Conservation (phyloP, 768 basidiomycete species). For the Auricularia sp. region DNA sequence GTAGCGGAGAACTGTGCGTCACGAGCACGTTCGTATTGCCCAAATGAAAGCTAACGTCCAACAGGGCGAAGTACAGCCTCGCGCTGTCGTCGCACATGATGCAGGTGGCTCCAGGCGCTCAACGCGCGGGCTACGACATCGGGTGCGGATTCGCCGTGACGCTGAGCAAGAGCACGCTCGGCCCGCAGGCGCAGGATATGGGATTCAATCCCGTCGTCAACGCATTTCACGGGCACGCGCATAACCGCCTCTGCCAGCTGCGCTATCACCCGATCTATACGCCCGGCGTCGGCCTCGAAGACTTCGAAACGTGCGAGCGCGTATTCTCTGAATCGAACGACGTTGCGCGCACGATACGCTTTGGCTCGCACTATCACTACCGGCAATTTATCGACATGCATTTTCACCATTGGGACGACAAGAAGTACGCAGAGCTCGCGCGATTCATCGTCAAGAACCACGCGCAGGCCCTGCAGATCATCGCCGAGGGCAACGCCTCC, state of each 20-base stretch:
- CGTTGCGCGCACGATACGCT: conserved; percentile 7
- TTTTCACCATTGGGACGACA: conserved; percentile 16
- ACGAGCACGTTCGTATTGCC: neutral
- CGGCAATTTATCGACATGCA: conserved; percentile 9
- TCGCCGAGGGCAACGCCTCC: neutral
- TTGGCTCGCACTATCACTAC: conserved; percentile 14
- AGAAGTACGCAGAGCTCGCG: conserved; percentile 7
- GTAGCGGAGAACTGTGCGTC: conserved; percentile 1
- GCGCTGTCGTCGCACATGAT: conserved; percentile 9
- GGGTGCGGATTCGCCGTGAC: conserved; percentile 14
- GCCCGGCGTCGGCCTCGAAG: conserved; percentile 12
- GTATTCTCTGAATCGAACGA: conserved; percentile 15
- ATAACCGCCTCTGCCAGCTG: conserved; percentile 20
- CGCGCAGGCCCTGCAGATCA: conserved; percentile 10
- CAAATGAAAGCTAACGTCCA: neutral
- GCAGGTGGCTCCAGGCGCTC: conserved; percentile 3
- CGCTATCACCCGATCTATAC: conserved; percentile 11
- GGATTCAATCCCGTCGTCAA: conserved; percentile 10
- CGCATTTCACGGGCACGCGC: conserved; percentile 27
- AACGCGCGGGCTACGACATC: conserved; percentile 16
- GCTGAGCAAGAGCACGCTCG: conserved; percentile 8
- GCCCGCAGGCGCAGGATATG: neutral
- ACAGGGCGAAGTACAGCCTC: conserved; percentile 17
- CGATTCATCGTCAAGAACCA: conserved; percentile 9
- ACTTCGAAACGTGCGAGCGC: conserved; percentile 14